Percentiles rank a stretch among this genome's conserved stretches.
Conservation (phyloP, 1,139 yeast genomes). For the Nakaseomyces bracarensis region DNA sequence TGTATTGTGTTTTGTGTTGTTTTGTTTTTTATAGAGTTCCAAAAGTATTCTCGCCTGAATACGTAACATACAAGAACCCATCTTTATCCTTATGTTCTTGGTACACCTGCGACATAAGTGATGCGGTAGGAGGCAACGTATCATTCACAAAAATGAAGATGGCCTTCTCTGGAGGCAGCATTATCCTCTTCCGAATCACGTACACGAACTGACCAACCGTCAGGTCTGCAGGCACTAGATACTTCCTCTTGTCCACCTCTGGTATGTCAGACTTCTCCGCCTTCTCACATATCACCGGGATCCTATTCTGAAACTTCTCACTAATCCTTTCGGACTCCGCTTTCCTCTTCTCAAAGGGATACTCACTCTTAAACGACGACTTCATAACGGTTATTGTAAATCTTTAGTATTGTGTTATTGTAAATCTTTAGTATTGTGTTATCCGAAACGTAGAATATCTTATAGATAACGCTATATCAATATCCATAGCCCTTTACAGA, state of each 20-base stretch:
- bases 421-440: no score
- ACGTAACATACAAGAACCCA: slow-evolving; percentile 89
- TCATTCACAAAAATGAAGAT: slow-evolving; percentile 94
- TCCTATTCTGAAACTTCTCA: slow-evolving; percentile 81
- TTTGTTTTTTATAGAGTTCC: slow-evolving; percentile 34
- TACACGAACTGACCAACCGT: slow-evolving; percentile 97
- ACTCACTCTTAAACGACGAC: slow-evolving; percentile 32
- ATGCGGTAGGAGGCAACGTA: slow-evolving; percentile 95
- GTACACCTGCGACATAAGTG: slow-evolving; percentile 87
- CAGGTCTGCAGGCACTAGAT: slow-evolving; percentile 89
- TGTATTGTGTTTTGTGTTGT: background rate
- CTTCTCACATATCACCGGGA: slow-evolving; percentile 95
- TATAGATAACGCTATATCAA: no score
- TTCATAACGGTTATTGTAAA: no score
- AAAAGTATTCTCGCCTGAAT: slow-evolving; percentile 80
- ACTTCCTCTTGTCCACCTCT: slow-evolving; percentile 93
- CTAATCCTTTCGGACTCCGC: slow-evolving; percentile 91
- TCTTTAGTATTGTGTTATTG: no score
- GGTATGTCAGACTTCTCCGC: slow-evolving; percentile 96
- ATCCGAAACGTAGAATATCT: no score
- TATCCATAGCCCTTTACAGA: no score
- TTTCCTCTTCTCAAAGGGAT: slow-evolving; percentile 71
- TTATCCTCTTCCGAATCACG: slow-evolving; percentile 91
- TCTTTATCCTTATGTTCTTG: slow-evolving; percentile 97
- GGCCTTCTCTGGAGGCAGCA: slow-evolving; percentile 95